Evolutionary conservation across 2,329 filamentous ascomycete species (phyloP), one percentile per base, ranked within the genome.

Genomic region (Penicillium janthinellum): DNA sequence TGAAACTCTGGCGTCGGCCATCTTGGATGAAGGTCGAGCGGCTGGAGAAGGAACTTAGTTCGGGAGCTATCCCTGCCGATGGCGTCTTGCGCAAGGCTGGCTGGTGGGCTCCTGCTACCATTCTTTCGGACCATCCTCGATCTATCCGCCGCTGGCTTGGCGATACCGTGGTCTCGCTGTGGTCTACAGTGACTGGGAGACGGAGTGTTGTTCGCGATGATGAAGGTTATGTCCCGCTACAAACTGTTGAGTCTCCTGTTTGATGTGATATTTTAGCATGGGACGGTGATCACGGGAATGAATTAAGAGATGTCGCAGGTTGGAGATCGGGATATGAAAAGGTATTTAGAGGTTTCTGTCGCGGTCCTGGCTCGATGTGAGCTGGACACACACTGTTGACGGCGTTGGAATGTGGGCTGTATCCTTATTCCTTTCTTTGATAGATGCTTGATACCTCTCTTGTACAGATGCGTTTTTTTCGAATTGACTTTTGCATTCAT

Each of bases 1-100:
- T 99, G 62, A 96, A 92, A 74, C 88, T 91, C 73, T 98, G 94
- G 93, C 86, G 82, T 63, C 82, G 93, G 15, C 95, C 95, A 0
- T 78, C 78, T 34, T 98, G 92, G 92, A 94, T 98, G 90, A 86
- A 91, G 48, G 86, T 90, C 65, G 84, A 85, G 6, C 80, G 82
- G 14, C 79, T 89, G 35, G 86, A 89, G 66, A 83, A 84, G 65
- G 84, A 84, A 57, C 81, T 82, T 25, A 64, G 68, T n/a, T 65
- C 67, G 38, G 71, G 71, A 20, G 47, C 63, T 15, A 62, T 74
- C 34, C 54, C 64, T 28, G 38, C 52, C 2, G 42, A 49, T 50
- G 50, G 52, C 57, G 54, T 34, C 58, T 58, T 22, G 39, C 54
- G 51, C 25, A 65, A 65, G 53, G 65, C 64, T 54, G 70, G 60